Evolutionary conservation across 2,329 filamentous ascomycete species (phyloP).

Genomic region (Thermoascus crustaceus): DNA sequence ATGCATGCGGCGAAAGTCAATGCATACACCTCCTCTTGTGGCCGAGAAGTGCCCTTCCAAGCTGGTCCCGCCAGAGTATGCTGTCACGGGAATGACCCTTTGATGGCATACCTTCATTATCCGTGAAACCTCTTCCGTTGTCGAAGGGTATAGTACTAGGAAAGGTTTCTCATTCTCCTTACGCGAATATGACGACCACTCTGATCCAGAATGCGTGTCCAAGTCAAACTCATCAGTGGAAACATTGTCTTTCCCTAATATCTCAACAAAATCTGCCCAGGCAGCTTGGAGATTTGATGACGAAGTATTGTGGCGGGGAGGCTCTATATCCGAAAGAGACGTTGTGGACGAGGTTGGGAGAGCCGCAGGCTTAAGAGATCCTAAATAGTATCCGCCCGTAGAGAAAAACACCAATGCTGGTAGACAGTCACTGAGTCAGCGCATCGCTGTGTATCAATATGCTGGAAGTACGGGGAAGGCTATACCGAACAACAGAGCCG

Average conservation of each 20-base stretch:
- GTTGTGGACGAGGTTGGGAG: conserved; percentile 48
- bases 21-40: conserved; percentile 72
- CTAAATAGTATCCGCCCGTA: conserved; percentile 49
- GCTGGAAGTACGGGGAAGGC: neutral
- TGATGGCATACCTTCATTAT: conserved; percentile 84
- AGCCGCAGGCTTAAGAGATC: conserved; percentile 41
- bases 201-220: conserved; percentile 51
- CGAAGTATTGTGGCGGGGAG: conserved; percentile 49
- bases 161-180: conserved; percentile 39
- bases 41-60: conserved; percentile 83
- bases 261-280: conserved; percentile 54
- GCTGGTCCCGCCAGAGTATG: conserved; percentile 80
- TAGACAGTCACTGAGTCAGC: conserved; percentile 9
- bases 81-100: conserved; percentile 74
- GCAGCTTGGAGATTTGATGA: conserved; percentile 54
- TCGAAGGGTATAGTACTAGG: conserved; percentile 65
- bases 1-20: conserved; percentile 83
- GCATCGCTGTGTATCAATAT: conserved; percentile 7
- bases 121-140: conserved; percentile 73
- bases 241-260: conserved; percentile 57
- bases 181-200: conserved; percentile 50
- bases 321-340: conserved; percentile 40
- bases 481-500: conserved; percentile 30
- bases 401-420: conserved; percentile 45
- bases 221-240: conserved; percentile 49